Percentiles rank a stretch among this genome's conserved stretches.
Conservation (phyloP, 2,329 filamentous ascomycete genomes). For the Cladosporium austrohemisphaericum region DNA sequence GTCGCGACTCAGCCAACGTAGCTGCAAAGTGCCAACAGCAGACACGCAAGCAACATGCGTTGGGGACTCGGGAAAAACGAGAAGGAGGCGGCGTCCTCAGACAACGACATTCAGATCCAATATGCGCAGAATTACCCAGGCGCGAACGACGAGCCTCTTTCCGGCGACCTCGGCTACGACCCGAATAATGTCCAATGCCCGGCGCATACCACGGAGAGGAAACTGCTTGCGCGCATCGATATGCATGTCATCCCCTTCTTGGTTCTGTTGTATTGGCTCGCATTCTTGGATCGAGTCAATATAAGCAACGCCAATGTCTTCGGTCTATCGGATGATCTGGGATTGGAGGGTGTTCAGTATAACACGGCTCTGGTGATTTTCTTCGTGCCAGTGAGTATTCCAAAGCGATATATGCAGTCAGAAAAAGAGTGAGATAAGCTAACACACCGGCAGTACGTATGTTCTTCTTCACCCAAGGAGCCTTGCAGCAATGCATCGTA, state of each 20-base stretch:
- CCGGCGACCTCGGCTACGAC: slow-evolving; percentile 10
- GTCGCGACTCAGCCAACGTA: neutral
- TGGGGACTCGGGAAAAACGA: slow-evolving; percentile 11
- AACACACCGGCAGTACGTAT: slow-evolving; percentile 7
- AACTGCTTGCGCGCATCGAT: slow-evolving; percentile 44
- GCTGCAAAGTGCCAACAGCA: neutral
- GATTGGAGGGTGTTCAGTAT: slow-evolving; percentile 44
- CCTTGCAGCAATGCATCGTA: slow-evolving; percentile 22
- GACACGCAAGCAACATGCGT: slow-evolving; percentile 2
- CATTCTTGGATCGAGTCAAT: slow-evolving; percentile 51
- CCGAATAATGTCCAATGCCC: slow-evolving; percentile 44
- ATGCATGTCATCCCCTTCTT: slow-evolving; percentile 48
- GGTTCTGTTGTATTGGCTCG: slow-evolving; percentile 50
- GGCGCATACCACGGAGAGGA: slow-evolving; percentile 47
- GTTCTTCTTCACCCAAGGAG: too few relatives aligned
- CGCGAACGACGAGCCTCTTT: slow-evolving; percentile 12
- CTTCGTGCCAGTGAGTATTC: slow-evolving; percentile 40
- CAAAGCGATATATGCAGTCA: neutral
- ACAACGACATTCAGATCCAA: slow-evolving; percentile 3
- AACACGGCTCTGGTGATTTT: slow-evolving; percentile 53
- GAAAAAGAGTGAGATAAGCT: neutral
- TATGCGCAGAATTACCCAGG: slow-evolving; percentile 19
- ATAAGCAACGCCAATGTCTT: slow-evolving; percentile 53
- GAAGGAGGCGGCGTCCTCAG: slow-evolving; percentile 7
- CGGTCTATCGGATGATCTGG: slow-evolving; percentile 45